These are phyloP conservation scores for Hyphopichia fennica DNA, from an alignment of 1,139 yeast genomes.

Conservation along the genomic window DNA sequence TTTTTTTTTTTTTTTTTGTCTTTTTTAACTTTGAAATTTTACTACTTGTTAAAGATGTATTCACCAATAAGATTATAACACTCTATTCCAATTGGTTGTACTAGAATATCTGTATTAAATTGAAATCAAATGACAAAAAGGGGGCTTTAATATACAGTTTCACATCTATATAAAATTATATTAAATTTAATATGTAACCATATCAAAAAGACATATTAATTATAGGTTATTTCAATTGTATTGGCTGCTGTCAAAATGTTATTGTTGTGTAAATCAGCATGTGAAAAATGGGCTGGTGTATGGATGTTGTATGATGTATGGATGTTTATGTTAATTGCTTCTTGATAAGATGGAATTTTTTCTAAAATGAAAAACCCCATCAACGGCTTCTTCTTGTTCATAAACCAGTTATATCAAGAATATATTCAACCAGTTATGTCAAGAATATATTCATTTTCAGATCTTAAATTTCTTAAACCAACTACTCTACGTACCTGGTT, in stretches of 20 bases:
- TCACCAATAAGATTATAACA: too few relatives aligned
- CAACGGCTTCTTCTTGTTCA: background rate
- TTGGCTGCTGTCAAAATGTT: too few relatives aligned
- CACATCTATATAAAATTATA: too few relatives aligned
- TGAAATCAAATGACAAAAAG: too few relatives aligned
- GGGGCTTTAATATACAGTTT: too few relatives aligned
- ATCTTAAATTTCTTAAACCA: constrained; percentile 46
- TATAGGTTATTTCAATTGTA: too few relatives aligned
- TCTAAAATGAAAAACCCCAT: background rate
- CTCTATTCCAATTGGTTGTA: too few relatives aligned
- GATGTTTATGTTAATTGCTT: background rate
- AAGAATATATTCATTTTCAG: constrained; percentile 22
- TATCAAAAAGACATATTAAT: too few relatives aligned
- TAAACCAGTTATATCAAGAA: background rate
- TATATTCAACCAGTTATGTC: background rate
- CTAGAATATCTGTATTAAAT: too few relatives aligned
- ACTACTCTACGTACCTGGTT: constrained; percentile 48
- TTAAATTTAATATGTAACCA: too few relatives aligned
- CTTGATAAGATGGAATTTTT: background rate
- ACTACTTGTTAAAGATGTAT: background rate
- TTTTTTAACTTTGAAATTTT: background rate
- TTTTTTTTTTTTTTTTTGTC: background rate
- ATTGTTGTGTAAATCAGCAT: background rate
- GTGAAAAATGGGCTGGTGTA: background rate
- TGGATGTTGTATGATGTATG: too few relatives aligned